These are phyloP conservation scores for Neovahlkampfia damariscottae DNA, from an alignment of 78 protist genomes.

Conservation along the genomic window DNA sequence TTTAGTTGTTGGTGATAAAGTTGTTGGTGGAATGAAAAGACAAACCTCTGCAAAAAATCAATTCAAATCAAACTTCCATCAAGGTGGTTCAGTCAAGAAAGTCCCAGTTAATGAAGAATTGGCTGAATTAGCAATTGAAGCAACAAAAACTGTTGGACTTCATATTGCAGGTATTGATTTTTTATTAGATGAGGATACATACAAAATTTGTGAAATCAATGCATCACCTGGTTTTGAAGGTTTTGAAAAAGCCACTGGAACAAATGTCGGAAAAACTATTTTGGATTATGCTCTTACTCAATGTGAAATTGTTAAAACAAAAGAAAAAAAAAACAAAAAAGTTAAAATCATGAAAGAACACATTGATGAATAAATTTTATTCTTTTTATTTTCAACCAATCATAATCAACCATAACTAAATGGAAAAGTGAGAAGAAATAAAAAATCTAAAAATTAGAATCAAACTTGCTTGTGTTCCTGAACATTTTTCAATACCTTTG, in stretches of 20 bases:
- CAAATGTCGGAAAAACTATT: background rate
- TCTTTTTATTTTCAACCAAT: no score
- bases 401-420: no score
- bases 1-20: conserved; percentile 2
- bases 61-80: background rate
- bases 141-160: background rate
- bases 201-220: conserved; percentile 9
- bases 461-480: background rate
- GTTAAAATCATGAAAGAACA: no score
- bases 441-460: no score
- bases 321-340: no score
- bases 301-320: no score
- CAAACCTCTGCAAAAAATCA: background rate
- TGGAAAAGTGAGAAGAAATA: no score
- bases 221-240: conserved; percentile 5
- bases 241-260: background rate
- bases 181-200: background rate
- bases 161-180: conserved; percentile 8
- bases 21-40: background rate
- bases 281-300: no score
- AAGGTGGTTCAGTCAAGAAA: background rate
- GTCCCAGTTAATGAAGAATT: background rate
- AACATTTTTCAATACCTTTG: background rate
- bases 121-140: background rate
- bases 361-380: no score